A percentile compares a stretch with the other conserved stretches of the same genome.
phyloP scores from a whole-genome alignment of 1,284 basidiomycete species.

The Trametes versicolor region DNA sequence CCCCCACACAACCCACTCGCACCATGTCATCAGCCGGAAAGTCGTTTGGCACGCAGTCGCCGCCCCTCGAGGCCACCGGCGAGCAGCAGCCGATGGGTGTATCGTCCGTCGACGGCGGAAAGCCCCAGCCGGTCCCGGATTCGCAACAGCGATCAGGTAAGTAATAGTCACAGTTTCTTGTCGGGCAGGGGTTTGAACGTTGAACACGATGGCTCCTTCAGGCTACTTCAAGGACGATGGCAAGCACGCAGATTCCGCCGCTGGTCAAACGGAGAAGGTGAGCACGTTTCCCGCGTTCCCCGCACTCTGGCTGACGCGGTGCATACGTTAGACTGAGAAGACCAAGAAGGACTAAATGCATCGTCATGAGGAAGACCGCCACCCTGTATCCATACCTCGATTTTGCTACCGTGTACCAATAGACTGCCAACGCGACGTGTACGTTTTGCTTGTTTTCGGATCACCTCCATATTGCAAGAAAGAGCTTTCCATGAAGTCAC shows the following conservation, averaged over 20 bases:
- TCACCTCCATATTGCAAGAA: too few species aligned
- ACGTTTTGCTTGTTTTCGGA: background rate
- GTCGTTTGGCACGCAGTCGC: slow-evolving; percentile 56
- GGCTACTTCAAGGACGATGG: slow-evolving; percentile 26
- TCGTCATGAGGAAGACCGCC: background rate
- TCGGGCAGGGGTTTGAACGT: background rate
- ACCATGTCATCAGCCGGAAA: slow-evolving; percentile 38
- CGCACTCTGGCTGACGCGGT: background rate
- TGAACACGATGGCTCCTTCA: background rate
- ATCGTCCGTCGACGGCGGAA: slow-evolving; percentile 53
- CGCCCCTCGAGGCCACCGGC: slow-evolving; percentile 59
- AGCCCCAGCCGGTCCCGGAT: slow-evolving; percentile 49
- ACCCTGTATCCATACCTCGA: background rate
- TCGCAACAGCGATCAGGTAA: slow-evolving; percentile 49
- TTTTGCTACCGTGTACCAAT: background rate
- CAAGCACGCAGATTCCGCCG: slow-evolving; percentile 12
- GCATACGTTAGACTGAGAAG: slow-evolving; percentile 22
- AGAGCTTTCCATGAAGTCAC: too few species aligned
- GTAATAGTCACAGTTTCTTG: too few species aligned
- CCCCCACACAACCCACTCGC: background rate
- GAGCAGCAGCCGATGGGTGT: slow-evolving; percentile 58
- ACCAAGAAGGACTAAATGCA: slow-evolving; percentile 25
- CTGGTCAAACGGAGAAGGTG: slow-evolving; percentile 5
- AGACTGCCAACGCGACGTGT: background rate
- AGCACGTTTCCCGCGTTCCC: background rate